Percentiles rank a stretch among this genome's conserved stretches.
Conservation (phyloP, 1,139 yeast species). For the Pichia sp. region DNA sequence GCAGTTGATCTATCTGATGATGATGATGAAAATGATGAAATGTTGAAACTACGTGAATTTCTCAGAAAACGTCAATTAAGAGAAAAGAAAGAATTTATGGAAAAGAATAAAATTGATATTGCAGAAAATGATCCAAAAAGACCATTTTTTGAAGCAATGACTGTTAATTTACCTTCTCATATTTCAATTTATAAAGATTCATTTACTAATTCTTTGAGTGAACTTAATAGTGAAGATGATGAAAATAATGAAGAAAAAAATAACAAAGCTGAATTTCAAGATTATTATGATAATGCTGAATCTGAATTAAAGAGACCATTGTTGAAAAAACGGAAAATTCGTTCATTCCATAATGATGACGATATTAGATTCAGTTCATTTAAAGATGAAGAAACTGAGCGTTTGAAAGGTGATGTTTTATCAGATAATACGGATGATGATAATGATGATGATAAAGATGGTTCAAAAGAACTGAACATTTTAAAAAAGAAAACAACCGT, state of each 20-base stretch:
- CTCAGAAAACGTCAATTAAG: constrained; percentile 33
- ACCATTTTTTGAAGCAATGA: constrained; percentile 15
- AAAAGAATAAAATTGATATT: constrained; percentile 38
- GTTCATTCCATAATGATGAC: constrained; percentile 31
- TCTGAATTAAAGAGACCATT: constrained; percentile 11
- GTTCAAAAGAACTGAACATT: constrained; percentile 23
- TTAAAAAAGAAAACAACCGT: constrained; percentile 20
- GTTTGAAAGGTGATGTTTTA: constrained; percentile 7
- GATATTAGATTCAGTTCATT: constrained; percentile 26
- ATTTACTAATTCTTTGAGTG: constrained; percentile 11
- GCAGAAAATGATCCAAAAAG: constrained; percentile 22
- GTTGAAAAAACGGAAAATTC: constrained; percentile 21
- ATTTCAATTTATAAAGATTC: constrained; percentile 14
- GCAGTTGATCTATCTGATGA: constrained; percentile 65
- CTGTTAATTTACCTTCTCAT: constrained; percentile 14
- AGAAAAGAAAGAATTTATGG: constrained; percentile 49
- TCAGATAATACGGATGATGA: constrained; percentile 4
- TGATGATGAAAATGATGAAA: constrained; percentile 49
- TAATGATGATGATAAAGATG: constrained; percentile 27
- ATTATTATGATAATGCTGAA: constrained; percentile 14
- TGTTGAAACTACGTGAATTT: constrained; percentile 28
- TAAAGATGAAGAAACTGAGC: constrained; percentile 11
- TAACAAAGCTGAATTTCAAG: constrained; percentile 16
- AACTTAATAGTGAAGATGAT: constrained; percentile 34
- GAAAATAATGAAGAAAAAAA: constrained; percentile 32